Evolutionary conservation across 2,329 filamentous ascomycete species (phyloP).

Genomic region (Penicillium frequentans): DNA sequence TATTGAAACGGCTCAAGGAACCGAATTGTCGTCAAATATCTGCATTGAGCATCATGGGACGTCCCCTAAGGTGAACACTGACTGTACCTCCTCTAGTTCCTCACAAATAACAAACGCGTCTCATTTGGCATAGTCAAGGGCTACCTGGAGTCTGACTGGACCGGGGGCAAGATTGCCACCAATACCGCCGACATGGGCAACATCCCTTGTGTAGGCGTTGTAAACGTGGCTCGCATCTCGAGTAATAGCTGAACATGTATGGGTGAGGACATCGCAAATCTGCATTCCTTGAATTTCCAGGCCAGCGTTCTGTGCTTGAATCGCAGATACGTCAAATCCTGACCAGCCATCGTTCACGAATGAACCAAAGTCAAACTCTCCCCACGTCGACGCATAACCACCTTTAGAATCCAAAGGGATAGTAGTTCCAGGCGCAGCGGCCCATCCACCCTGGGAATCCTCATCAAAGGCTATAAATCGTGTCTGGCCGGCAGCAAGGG

Average conservation of each 20-base stretch:
- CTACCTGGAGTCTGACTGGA: constrained; percentile 24
- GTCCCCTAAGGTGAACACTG: no score
- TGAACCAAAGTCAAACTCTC: constrained; percentile 35
- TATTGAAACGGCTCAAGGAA: no score
- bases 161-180: constrained; percentile 31
- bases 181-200: constrained; percentile 33
- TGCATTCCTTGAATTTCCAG: constrained; percentile 35
- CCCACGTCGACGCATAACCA: constrained; percentile 32
- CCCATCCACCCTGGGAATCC: constrained; percentile 35
- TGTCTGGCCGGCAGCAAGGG: not conserved
- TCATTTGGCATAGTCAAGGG: constrained; percentile 20
- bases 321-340: constrained; percentile 35
- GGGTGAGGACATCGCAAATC: constrained; percentile 29
- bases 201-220: constrained; percentile 33
- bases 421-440: constrained; percentile 21
- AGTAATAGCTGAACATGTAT: constrained; percentile 32
- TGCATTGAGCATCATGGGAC: no score
- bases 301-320: constrained; percentile 30
- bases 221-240: constrained; percentile 22
- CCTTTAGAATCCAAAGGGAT: constrained; percentile 29
- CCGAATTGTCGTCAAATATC: no score
- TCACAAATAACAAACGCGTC: no score
- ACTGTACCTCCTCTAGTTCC: no score
- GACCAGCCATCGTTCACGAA: constrained; percentile 28
- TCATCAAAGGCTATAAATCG: constrained; percentile 29